Evolutionary conservation across 2,329 filamentous ascomycete species (phyloP), one percentile per base, ranked within the genome.

Genomic region (Didymella pomorum): DNA sequence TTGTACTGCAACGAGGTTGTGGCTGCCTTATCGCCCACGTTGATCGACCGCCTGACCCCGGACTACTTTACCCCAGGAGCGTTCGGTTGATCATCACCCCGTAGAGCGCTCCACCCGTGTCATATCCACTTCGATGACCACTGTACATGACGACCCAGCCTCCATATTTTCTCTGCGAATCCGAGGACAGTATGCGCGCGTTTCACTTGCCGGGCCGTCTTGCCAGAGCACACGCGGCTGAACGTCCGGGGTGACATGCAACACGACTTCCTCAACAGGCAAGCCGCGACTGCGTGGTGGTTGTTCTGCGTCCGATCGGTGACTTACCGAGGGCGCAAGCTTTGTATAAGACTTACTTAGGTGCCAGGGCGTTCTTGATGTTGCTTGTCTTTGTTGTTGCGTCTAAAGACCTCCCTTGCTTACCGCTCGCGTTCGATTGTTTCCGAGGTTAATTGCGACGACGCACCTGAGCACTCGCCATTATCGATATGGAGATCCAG

Each of bases 291-390:
- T 20, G 6, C 25, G n/a, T 44, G 23, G 37, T 50, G 41, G 46
- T 39, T 41, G 39, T 8, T 44, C 25, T 31, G n/a, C 23, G 16
- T 56, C 46, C 39, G 29, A 44, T 56, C 46, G 45, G 39, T 50
- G 37, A 44, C 29, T 12, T 33, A 46, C 52, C 45, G 21, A 44
- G 45, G 23, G 49, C 48, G 58, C 46, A 66, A 66, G 63, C 60
- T 62, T 64, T 39, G 50, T 53, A 61, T 64, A 66, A 68, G 48
- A 58, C 56, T 60, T 58, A 56, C 59, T 57, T 67, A 56, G 45
- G 55, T 56, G 35, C 52, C 55, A 21, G 37, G 49, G 48, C 25
- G 43, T 37, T 23, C 41, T 49, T 45, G 29, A 31, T 31, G 25
- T 39, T 58, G 35, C 39, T 58, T 50, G 41, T 58, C 21, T 31